A percentile compares a stretch with the other conserved stretches of the same genome.
These are phyloP conservation scores for Lepidium africanum DNA, from an alignment of 345 rosid genomes.

Conservation along the genomic window DNA sequence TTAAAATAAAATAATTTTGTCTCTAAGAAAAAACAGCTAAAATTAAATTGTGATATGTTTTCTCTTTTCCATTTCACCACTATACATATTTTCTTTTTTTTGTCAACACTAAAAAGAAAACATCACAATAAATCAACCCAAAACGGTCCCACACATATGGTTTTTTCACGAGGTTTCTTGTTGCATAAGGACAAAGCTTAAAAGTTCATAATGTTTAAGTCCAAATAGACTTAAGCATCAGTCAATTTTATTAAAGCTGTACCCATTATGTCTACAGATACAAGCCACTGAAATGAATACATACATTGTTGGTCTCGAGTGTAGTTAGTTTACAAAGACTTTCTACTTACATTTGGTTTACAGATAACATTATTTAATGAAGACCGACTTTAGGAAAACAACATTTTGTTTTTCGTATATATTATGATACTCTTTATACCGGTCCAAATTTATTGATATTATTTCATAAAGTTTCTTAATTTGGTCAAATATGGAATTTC, in stretches of 20 bases:
- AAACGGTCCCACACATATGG: constrained; percentile 14
- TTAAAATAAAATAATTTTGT: neutral
- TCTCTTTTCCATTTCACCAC: neutral
- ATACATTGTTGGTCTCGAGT: neutral
- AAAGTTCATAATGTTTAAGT: constrained; percentile 15
- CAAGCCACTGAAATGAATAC: neutral
- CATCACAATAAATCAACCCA: neutral
- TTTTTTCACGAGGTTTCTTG: constrained; percentile 21
- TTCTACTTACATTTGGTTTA: constrained; percentile 17
- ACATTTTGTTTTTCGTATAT: neutral
- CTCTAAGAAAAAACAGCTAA: neutral
- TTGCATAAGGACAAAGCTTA: constrained; percentile 13
- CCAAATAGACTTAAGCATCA: constrained; percentile 7
- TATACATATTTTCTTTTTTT: too few relatives aligned
- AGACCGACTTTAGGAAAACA: constrained; percentile 4
- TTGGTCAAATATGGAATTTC: neutral
- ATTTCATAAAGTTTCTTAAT: neutral
- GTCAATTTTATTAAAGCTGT: constrained; percentile 5
- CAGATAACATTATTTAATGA: constrained; percentile 4
- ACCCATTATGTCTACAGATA: constrained; percentile 11
- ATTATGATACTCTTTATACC: neutral
- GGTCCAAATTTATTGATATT: neutral
- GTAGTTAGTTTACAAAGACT: constrained; percentile 8
- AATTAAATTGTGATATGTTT: neutral
- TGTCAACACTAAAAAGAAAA: too few relatives aligned